Conservation (phyloP, 106 monocot species). For the Hemerocallis citrina region DNA sequence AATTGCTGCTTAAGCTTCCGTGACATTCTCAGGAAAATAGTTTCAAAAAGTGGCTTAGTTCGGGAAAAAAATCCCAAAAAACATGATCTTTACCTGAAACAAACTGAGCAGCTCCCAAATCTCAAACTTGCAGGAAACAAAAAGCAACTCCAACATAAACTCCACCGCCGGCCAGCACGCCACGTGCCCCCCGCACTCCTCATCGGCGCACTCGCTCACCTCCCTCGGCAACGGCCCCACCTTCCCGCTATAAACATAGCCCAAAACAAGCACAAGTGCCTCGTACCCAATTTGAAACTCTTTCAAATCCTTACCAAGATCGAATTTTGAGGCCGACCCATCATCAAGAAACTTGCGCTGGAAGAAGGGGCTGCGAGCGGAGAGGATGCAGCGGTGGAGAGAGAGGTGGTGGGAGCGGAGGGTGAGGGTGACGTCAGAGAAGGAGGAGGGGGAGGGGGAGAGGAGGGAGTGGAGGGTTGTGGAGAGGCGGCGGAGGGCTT, state of each 20-base stretch:
- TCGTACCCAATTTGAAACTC: slow-evolving; percentile 33
- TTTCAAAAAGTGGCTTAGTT: too few relatives aligned
- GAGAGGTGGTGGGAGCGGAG: slow-evolving; percentile 10
- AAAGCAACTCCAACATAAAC: slow-evolving; percentile 46
- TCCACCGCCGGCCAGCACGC: slow-evolving; percentile 48
- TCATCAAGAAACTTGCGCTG: slow-evolving; percentile 19
- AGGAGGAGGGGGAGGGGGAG: slow-evolving; percentile 19
- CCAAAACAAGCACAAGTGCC: slow-evolving; percentile 36
- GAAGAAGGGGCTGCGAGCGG: slow-evolving; percentile 67
- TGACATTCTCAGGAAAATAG: too few relatives aligned
- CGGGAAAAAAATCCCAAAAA: too few relatives aligned
- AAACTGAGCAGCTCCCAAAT: slow-evolving; percentile 55
- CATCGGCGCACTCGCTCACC: slow-evolving; percentile 48
- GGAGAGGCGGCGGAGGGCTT: slow-evolving; percentile 60
- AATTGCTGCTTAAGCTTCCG: too few relatives aligned
- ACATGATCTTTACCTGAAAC: too few relatives aligned
- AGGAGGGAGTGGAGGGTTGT: slow-evolving; percentile 36
- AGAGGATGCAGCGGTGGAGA: slow-evolving; percentile 63
- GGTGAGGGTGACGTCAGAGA: slow-evolving; percentile 45
- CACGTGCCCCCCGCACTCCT: slow-evolving; percentile 29
- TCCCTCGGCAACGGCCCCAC: slow-evolving; percentile 23
- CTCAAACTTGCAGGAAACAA: slow-evolving; percentile 36
- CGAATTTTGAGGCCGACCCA: neutral
- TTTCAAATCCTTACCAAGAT: slow-evolving; percentile 22
- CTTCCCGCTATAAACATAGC: slow-evolving; percentile 50